Percentiles rank a stretch among this genome's conserved stretches.
phyloP scores from a whole-genome alignment of 495 filamentous ascomycete genomes.

The Bacidia rubella region DNA sequence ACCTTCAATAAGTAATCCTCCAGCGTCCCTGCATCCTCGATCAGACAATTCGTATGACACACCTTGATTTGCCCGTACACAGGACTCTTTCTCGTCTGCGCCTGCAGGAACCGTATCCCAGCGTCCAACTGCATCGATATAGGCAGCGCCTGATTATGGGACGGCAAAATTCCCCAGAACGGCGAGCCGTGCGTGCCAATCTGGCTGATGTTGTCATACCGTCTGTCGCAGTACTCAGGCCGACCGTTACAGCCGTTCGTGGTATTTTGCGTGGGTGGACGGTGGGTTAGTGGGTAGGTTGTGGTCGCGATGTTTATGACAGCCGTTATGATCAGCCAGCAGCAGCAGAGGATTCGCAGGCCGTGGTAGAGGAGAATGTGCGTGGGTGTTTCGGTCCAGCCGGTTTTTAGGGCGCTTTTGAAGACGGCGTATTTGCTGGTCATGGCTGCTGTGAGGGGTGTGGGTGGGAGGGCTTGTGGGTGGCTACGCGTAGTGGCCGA shows the following conservation, averaged over 20 bases:
- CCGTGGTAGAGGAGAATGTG: constrained; percentile 4
- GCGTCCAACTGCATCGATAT: constrained; percentile 50
- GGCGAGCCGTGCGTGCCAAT: constrained; percentile 57
- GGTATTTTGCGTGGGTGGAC: not conserved
- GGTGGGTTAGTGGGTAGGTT: constrained; percentile 4
- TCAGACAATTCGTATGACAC: constrained; percentile 51
- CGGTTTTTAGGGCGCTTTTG: not conserved
- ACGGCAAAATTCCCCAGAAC: constrained; percentile 46
- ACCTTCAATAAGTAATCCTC: constrained; percentile 41
- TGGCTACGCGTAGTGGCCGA: not conserved
- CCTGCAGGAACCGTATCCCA: constrained; percentile 57
- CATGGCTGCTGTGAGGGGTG: not conserved
- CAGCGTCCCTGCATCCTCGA: constrained; percentile 53
- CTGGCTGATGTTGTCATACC: constrained; percentile 53
- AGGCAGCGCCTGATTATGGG: constrained; percentile 55
- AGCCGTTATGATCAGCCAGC: constrained; percentile 1
- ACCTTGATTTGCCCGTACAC: constrained; percentile 37
- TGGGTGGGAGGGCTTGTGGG: not conserved
- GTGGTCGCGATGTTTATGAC: not conserved
- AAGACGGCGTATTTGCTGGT: not conserved
- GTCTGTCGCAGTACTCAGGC: constrained; percentile 42
- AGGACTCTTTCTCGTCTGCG: constrained; percentile 45
- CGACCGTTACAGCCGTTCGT: constrained; percentile 52
- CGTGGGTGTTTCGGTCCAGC: constrained; percentile 2
- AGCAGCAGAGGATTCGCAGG: not conserved